Evolutionary conservation across 345 rosid genomes (phyloP).

Genomic region (Nephelium lappaceum): DNA sequence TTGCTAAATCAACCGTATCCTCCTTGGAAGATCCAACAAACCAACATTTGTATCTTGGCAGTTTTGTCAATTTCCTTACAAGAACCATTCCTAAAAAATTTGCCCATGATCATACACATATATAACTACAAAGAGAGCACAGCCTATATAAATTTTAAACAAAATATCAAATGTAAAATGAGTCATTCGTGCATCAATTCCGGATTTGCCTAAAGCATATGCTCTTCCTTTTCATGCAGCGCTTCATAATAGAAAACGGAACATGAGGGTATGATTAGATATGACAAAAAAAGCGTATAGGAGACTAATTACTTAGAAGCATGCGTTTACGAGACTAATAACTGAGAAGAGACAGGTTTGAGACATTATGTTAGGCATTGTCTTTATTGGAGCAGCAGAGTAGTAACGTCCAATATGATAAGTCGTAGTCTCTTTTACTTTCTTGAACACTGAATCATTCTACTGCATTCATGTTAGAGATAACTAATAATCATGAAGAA

Average conservation of each 20-base stretch:
- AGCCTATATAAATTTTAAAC: not conserved
- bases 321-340: not conserved
- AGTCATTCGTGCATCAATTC: not conserved
- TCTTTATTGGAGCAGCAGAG: too few relatives aligned
- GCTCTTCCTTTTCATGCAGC: too few relatives aligned
- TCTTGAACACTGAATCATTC: not conserved
- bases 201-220: too few relatives aligned
- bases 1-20: conserved; percentile 52
- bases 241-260: not conserved
- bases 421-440: not conserved
- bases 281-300: not conserved
- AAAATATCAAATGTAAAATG: not conserved
- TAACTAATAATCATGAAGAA: not conserved
- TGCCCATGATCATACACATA: not conserved
- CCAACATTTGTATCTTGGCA: conserved; percentile 74
- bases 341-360: too few relatives aligned
- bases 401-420: not conserved
- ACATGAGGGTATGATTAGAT: not conserved
- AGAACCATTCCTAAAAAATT: conserved; percentile 48
- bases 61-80: conserved; percentile 50
- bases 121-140: not conserved
- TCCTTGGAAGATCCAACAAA: conserved; percentile 57
- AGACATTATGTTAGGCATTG: too few relatives aligned
- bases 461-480: not conserved
- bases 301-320: too few relatives aligned